A percentile compares a stretch with the other conserved stretches of the same genome.
These are phyloP conservation scores for Leccinum variicolor DNA, from an alignment of 768 basidiomycete genomes.

Conservation along the genomic window DNA sequence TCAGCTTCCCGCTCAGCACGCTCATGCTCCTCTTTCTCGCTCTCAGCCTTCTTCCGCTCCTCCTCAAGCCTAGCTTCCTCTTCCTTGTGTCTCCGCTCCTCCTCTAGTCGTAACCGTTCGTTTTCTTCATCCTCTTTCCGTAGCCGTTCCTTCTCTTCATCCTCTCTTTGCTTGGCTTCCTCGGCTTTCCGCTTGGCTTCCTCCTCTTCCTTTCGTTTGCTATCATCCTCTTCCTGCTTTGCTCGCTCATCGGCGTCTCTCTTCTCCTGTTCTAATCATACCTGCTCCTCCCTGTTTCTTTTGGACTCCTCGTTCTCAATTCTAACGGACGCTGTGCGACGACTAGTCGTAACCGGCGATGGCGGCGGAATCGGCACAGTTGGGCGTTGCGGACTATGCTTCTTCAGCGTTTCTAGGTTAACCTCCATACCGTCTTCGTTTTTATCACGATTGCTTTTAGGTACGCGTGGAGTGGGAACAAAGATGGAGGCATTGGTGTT, in stretches of 20 bases:
- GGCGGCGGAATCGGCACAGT: conserved; percentile 39
- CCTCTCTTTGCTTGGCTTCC: conserved; percentile 40
- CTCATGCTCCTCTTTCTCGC: conserved; percentile 42
- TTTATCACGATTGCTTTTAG: conserved; percentile 54
- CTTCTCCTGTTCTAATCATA: conserved; percentile 38
- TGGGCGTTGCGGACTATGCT: conserved; percentile 41
- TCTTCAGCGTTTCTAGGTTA: conserved; percentile 52
- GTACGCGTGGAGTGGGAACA: conserved; percentile 47
- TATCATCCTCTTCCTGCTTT: conserved; percentile 36
- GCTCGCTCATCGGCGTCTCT: conserved; percentile 36
- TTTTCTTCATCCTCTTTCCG: conserved; percentile 40
- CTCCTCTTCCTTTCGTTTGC: conserved; percentile 41
- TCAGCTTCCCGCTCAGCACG: conserved; percentile 34
- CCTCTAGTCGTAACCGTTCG: conserved; percentile 28
- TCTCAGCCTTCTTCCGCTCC: conserved; percentile 26
- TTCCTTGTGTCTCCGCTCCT: conserved; percentile 33
- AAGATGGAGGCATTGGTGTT: conserved; percentile 66
- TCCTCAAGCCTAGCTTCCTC: conserved; percentile 28
- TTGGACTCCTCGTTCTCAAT: conserved; percentile 64
- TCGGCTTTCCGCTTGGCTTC: conserved; percentile 39
- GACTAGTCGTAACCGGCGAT: conserved; percentile 25
- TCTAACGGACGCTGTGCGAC: conserved; percentile 42
- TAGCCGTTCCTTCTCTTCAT: conserved; percentile 40
- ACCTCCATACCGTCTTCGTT: conserved; percentile 63
- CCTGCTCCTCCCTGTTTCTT: conserved; percentile 44